Conservation (phyloP, 257 asterid species). For the Salvia hispanica region DNA sequence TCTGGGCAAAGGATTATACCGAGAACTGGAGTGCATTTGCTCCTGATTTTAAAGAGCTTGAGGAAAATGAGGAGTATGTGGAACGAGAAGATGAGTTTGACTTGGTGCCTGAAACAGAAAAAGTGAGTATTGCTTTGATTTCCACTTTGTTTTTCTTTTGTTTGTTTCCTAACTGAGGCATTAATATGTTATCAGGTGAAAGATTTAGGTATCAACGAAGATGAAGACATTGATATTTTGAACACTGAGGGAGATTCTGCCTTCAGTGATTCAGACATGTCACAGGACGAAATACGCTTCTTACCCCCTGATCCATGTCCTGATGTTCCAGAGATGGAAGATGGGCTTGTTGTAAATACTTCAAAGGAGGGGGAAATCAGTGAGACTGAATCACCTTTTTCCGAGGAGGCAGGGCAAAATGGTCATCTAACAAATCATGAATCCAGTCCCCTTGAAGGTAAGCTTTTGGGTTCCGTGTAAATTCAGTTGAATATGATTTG, state of each 20-base stretch:
- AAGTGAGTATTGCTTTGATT: slow-evolving; percentile 41
- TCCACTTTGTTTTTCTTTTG: not conserved
- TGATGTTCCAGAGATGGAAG: slow-evolving; percentile 74
- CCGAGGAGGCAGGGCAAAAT: slow-evolving; percentile 74
- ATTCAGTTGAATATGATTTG: slow-evolving; percentile 27
- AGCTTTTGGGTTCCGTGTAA: slow-evolving; percentile 8
- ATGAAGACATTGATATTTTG: slow-evolving; percentile 73
- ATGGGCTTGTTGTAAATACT: slow-evolving; percentile 51
- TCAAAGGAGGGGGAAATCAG: slow-evolving; percentile 66
- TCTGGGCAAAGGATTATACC: slow-evolving; percentile 96
- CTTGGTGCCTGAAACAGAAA: slow-evolving; percentile 69
- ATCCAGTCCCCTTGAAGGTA: slow-evolving; percentile 80
- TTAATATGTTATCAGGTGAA: slow-evolving; percentile 55
- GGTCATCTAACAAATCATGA: slow-evolving; percentile 61
- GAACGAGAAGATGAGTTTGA: slow-evolving; percentile 95
- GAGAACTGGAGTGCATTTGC: slow-evolving; percentile 99
- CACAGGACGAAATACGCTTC: slow-evolving; percentile 73
- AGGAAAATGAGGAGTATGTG: slow-evolving; percentile 93
- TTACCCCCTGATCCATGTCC: slow-evolving; percentile 81
- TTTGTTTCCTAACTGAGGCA: slow-evolving; percentile 27
- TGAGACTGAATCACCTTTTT: slow-evolving; percentile 73
- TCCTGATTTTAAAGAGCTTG: slow-evolving; percentile 91
- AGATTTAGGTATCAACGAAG: slow-evolving; percentile 69
- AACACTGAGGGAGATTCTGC: slow-evolving; percentile 70
- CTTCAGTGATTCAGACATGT: slow-evolving; percentile 88